phyloP scores from a whole-genome alignment of 129 eudicot genomes.

The Helichrysum umbraculigerum region DNA sequence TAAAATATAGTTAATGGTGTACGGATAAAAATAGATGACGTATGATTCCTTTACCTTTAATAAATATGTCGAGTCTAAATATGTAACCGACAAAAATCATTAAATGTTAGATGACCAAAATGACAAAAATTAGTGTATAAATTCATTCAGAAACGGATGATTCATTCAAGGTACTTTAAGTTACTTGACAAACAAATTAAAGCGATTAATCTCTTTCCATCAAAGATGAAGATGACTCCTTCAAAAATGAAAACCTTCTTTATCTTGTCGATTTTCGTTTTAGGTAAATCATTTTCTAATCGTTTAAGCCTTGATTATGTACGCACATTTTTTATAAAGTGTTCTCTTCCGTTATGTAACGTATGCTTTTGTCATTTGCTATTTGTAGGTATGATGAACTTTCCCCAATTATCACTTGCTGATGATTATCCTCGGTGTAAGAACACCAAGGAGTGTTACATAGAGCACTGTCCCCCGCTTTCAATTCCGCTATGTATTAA shows the following conservation, averaged over 20 bases:
- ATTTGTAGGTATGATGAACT: background rate
- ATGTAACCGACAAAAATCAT: background rate
- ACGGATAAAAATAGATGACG: too few species aligned
- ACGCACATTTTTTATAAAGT: background rate
- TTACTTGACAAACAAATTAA: background rate
- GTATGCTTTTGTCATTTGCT: background rate
- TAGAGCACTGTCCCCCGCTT: rapidly evolving
- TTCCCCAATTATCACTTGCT: background rate
- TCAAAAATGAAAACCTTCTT: background rate
- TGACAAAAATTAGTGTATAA: background rate
- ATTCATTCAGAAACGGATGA: background rate
- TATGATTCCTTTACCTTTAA: too few species aligned
- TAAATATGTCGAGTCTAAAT: background rate
- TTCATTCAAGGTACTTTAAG: background rate
- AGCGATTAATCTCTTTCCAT: background rate
- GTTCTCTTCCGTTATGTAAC: background rate
- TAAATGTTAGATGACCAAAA: background rate
- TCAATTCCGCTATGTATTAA: background rate
- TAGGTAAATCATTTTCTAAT: background rate
- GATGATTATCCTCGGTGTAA: slow-evolving; percentile 10
- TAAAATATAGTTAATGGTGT: too few species aligned
- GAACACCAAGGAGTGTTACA: background rate
- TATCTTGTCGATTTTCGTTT: background rate
- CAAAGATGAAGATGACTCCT: background rate
- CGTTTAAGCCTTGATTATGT: background rate